Base-by-base conservation (phyloP, 805 yeast species). In the Grigorovia humatica region DNA sequence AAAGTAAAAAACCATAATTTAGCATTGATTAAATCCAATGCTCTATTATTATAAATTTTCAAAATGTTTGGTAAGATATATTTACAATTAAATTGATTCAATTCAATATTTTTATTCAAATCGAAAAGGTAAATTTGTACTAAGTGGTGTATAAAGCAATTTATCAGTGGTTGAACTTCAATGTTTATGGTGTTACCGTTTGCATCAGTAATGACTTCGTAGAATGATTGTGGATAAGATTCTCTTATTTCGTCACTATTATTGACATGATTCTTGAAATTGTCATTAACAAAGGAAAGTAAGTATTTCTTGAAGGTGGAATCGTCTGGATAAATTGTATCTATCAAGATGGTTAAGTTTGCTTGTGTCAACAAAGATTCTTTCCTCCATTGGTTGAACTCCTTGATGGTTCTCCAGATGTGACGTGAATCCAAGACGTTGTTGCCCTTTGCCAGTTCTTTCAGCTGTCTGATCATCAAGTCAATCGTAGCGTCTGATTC, bases 1-100 rank as follows among this genome's bases (percentile, higher is more conserved):
- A 83, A 77, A 59, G 86, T 77, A 71, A 89, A 91, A 66, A 91
- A 93, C 98, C 98, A 93, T 54, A 86, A 76, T 68, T 90, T 91
- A 15, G 98, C 93, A 57, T 81, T 81, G 53, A 93, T 77, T 61
- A 86, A 81, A 69, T 93, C 98, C 57, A 91, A 72, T 4, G 95
- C 79, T 57, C 98, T 79, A 57, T 85, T 80, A 69, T 88, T 88
- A 71, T 84, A 84, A 13, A 74, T 67, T 52, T 78, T 76, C 64
- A 88, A 59, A 30, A 66, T 67, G 53, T 58, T 75, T 50, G 81
- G 71, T 13, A 71, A 64, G 51, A 84, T 72, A 44, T 80, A 74
- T 49, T 72, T 70, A 11, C 62, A 67, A 60, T 83, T 83, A 64
- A 87, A 79, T 11, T 66, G 61, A 52, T 79, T 77, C 54, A 82